Base-by-base conservation (phyloP, 129 eudicot genomes). In the Saussurea involucrata region DNA sequence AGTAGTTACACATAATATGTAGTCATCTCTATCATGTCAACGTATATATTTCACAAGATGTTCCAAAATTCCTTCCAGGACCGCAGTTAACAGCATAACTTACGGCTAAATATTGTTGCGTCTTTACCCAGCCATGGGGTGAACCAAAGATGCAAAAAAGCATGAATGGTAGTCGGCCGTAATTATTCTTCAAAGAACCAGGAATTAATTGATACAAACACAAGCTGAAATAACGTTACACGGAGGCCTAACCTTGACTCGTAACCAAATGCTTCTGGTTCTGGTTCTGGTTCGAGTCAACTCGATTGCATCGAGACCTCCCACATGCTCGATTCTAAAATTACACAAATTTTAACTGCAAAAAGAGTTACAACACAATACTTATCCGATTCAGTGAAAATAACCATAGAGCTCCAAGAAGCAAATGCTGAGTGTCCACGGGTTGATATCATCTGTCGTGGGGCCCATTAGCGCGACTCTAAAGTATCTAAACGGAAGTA, bases 401-500 rank as follows among this genome's bases (percentile, higher is more conserved):
- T 83, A 89, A 76, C 99, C 99, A 57, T 95, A 95, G 24, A 95
- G 96, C 75, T 95, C 99, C 74, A 95, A 78, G 93, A 88, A 92
- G 86, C 99, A 95, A 55, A 84, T 88, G 90, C 95, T 83, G 10
- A 92, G 87, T 76, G 84, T 86, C 99, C 97, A 95, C 0, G 89
- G 99, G 77, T 86, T 90, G n/a, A 74, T 69, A 28, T 66, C 77
- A 42, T 92, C 99, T 0, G 92, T 76, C 0, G 98, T 91, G 32
- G 97, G 97, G 24, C 84, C 98, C 17, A 89, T 83, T 64, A 89
- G 71, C 64, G 85, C 75, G 15, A 95, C 90, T 69, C 97, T 79
- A 31, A 95, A 95, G 93, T 78, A 92, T 88, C 99, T 87, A 85
- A 95, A 95, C 21, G 96, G 97, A 46, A 95, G 99, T 74, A 95